A percentile compares a stretch with the other conserved stretches of the same genome.
phyloP scores from a whole-genome alignment of 306 rosid genomes.

The Begonia loranthoides region DNA sequence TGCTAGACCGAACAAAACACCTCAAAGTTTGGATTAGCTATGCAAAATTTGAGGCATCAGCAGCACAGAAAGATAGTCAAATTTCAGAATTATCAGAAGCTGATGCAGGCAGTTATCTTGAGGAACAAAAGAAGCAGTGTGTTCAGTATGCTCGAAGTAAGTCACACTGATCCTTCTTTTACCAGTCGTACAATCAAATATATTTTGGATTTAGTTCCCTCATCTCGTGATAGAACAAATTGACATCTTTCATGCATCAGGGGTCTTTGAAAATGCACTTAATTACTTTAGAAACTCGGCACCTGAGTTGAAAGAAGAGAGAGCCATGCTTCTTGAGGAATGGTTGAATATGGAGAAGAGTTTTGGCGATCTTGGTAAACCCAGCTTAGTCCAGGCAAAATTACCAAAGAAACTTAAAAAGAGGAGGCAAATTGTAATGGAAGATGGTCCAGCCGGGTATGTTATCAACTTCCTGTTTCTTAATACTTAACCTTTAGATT shows the following conservation, averaged over 20 bases:
- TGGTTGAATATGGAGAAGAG: conserved; percentile 74
- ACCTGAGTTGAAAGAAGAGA: conserved; percentile 85
- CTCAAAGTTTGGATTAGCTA: conserved; percentile 84
- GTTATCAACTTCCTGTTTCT: conserved; percentile 11
- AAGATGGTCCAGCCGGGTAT: conserved; percentile 82
- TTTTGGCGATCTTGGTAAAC: conserved; percentile 70
- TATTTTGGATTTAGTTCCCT: no score
- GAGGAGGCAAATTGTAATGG: conserved; percentile 52
- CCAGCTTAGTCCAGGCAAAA: conserved; percentile 64
- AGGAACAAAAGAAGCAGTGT: conserved; percentile 44
- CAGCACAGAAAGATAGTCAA: conserved; percentile 19
- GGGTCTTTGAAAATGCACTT: conserved; percentile 75
- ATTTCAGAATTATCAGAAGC: conserved; percentile 22
- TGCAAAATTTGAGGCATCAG: conserved; percentile 76
- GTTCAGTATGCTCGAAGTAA: conserved; percentile 65
- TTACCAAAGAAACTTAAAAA: conserved; percentile 88
- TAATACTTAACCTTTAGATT: background rate
- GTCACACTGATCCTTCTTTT: conserved; percentile 9
- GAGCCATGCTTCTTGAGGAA: conserved; percentile 84
- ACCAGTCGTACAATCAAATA: no score
- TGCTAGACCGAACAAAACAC: conserved; percentile 87
- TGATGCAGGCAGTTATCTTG: conserved; percentile 12
- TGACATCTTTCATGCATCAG: conserved; percentile 21
- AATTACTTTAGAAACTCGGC: conserved; percentile 73
- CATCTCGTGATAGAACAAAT: no score